Conservation (phyloP, 1,139 yeast species). For the Blastobotrys elegans region DNA sequence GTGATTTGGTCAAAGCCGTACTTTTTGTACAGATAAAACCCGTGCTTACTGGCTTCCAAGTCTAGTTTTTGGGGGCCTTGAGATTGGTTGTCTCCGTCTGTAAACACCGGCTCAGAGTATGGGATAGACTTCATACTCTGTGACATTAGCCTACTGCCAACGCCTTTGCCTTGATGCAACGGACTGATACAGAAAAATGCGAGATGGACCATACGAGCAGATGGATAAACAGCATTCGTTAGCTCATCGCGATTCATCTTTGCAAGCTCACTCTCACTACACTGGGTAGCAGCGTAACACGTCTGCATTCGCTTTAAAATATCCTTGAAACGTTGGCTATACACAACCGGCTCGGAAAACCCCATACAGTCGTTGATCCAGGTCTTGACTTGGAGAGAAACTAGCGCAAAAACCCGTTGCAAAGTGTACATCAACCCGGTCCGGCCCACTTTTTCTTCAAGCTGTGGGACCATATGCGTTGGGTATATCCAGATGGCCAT, state of each 20-base stretch:
- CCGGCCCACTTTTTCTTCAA: constrained; percentile 12
- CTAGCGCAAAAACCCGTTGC: too few relatives aligned
- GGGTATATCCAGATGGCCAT: constrained; percentile 14
- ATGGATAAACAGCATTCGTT: constrained; percentile 7
- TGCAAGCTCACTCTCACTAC: too few relatives aligned
- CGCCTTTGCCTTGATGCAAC: constrained; percentile 32
- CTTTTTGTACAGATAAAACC: constrained; percentile 4
- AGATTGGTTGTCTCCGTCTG: too few relatives aligned
- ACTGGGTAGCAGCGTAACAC: too few relatives aligned
- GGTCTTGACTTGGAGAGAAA: too few relatives aligned
- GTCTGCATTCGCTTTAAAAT: too few relatives aligned
- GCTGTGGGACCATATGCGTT: constrained; percentile 9
- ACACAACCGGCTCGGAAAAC: too few relatives aligned
- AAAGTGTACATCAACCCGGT: too few relatives aligned
- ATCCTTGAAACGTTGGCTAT: too few relatives aligned
- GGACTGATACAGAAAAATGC: constrained; percentile 27
- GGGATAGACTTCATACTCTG: constrained; percentile 15
- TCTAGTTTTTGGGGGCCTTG: constrained; percentile 13
- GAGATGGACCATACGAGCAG: constrained; percentile 9
- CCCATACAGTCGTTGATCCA: too few relatives aligned
- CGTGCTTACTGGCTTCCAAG: constrained; percentile 11
- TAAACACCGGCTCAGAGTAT: constrained; percentile 5
- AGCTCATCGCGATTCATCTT: constrained; percentile 4
- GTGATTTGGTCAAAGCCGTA: constrained; percentile 7
- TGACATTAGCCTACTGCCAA: constrained; percentile 39